Base-by-base conservation (phyloP, 139 green algal genomes). In the Eudorina sp. region DNA sequence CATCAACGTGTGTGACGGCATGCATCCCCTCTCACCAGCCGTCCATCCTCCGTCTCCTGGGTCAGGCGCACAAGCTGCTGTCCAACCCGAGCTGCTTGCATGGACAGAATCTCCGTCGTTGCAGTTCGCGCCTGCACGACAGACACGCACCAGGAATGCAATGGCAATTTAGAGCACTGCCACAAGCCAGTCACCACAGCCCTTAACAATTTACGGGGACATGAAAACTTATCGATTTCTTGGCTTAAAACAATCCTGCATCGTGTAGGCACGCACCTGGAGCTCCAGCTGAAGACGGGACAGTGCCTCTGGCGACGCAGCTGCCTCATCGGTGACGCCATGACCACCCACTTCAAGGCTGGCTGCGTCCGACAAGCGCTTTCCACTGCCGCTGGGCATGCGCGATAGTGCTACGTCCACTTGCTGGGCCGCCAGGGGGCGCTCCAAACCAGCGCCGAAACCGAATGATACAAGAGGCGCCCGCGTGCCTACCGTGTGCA, bases 1-100 rank as follows among this genome's bases (percentile, higher is more conserved):
- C n/a, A n/a, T n/a, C n/a, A n/a, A n/a, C n/a, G n/a, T n/a, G n/a
- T n/a, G n/a, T n/a, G n/a, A n/a, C n/a, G n/a, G n/a, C n/a, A n/a
- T n/a, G n/a, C n/a, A n/a, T n/a, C n/a, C n/a, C n/a, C n/a, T 34
- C 77, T 8, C 77, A 84, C 77, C 77, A 72, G 53, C 29, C 41
- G 55, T 16, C 40, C 40, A 31, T 74, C 78, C 53, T 75, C 40
- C 51, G 41, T 74, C 40, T 74, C 51, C 0, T 4, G 55, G 21
- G 27, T 62, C 55, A 85, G 40, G 1, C n/a, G 40, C 78, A 85
- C 36, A 6, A 74, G 40, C 41, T 85, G 55, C 29, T 58, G 25
- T 0, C 58, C 78, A 29, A 70, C 55, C 18, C 21, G 31, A 14
- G 55, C 78, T 5, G 78, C 55, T 46, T 85, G 78, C 27, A 19